Evolutionary conservation across 768 basidiomycete species (phyloP).

Genomic region (Boletus tomentosulus): DNA sequence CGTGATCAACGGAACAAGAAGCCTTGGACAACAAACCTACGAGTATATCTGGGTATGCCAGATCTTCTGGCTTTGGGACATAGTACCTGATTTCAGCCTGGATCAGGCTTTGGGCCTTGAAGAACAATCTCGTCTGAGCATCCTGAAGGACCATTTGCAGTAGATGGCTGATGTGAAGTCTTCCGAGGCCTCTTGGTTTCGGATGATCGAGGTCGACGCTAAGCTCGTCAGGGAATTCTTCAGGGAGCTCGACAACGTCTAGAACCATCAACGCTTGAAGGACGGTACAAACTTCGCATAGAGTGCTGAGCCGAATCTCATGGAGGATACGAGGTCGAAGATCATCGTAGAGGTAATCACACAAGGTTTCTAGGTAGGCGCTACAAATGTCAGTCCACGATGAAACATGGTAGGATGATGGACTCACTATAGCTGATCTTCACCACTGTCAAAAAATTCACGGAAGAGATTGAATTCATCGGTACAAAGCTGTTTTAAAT

Average conservation of each 20-base stretch:
- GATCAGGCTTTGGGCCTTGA: slow-evolving; percentile 91
- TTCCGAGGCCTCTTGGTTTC: slow-evolving; percentile 42
- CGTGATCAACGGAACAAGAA: background rate
- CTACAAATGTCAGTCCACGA: slow-evolving; percentile 37
- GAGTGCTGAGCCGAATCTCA: slow-evolving; percentile 78
- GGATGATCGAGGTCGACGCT: slow-evolving; percentile 37
- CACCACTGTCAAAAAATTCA: slow-evolving; percentile 84
- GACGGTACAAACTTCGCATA: slow-evolving; percentile 96
- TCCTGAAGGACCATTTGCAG: slow-evolving; percentile 91
- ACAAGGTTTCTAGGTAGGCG: slow-evolving; percentile 84
- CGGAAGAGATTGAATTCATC: slow-evolving; percentile 87
- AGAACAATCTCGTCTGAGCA: slow-evolving; percentile 92
- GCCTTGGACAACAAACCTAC: slow-evolving; percentile 44
- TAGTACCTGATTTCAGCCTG: slow-evolving; percentile 87
- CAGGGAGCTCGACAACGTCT: slow-evolving; percentile 51
- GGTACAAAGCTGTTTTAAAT: slow-evolving; percentile 85
- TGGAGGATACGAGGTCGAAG: slow-evolving; percentile 94
- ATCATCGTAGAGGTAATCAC: slow-evolving; percentile 93
- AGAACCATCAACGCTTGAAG: slow-evolving; percentile 95
- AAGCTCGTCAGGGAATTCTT: slow-evolving; percentile 31
- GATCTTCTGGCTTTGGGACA: slow-evolving; percentile 68
- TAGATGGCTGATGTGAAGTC: slow-evolving; percentile 75
- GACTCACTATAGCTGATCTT: slow-evolving; percentile 65
- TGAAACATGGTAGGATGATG: slow-evolving; percentile 5
- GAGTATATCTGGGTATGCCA: slow-evolving; percentile 84